Base-by-base conservation (phyloP, 108 stramenopile species). In the Thalassiosira profunda region DNA sequence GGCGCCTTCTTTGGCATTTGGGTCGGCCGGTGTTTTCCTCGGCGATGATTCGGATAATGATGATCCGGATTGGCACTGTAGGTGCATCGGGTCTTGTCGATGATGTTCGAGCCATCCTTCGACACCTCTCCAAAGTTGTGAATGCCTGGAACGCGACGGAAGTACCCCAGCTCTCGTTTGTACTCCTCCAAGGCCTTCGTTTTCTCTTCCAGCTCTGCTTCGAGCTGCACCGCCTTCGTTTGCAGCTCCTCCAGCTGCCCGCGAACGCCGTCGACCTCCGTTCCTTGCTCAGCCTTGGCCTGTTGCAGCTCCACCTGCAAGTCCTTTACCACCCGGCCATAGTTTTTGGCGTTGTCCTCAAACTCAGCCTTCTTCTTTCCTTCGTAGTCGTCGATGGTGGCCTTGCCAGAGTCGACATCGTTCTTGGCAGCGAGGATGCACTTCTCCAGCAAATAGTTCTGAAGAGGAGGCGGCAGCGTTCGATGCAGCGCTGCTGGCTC, bases 31-130 rank as follows among this genome's bases (percentile, higher is more conserved):
- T 47, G 52, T 14, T 69, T 58, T n/a, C 76, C 76, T 36, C 76
- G 69, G 29, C 76, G 28, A 17, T 77, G 76, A 24, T 35, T 20
- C 9, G 76, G 76, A 40, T 33, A 77, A 45, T 77, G 76, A 43
- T 77, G 76, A 31, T 77, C 76, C 23, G 76, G 76, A 26, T 77
- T 77, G 10, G 67, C 76, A 56, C 76, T 77, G 30, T 77, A 77
- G 24, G 76, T 77, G 43, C 76, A 77, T 23, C 46, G 58, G n/a
- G 76, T 77, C 28, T 77, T 77, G 36, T 77, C 75, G n/a, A 76
- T 63, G 33, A 76, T 55, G 4, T 18, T 63, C 24, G 55, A 52
- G 12, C 69, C 75, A 29, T 54, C 33, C 55, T 56, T 57, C 12
- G 59, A 76, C 46, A 76, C 66, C 51, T 67, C 67, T 23, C 76